A percentile compares a stretch with the other conserved stretches of the same genome.
Conservation (phyloP, 768 basidiomycete genomes). For the Lanmaoa pseudosensibilis region DNA sequence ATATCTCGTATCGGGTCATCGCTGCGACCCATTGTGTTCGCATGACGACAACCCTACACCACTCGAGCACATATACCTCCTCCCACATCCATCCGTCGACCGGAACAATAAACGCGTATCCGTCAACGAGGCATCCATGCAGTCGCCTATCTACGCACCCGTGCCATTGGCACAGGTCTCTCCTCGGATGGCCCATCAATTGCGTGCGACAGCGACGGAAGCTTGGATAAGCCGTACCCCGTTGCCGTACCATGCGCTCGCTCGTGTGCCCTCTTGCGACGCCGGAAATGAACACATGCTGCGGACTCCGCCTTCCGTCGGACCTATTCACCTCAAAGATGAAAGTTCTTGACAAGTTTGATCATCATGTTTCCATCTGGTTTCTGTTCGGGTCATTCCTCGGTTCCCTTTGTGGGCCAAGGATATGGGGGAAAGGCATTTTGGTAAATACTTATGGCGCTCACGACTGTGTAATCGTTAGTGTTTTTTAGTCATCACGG, state of each 20-base stretch:
- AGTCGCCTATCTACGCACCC: conserved; percentile 61
- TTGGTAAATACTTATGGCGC: not conserved
- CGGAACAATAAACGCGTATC: conserved; percentile 5
- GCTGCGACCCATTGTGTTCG: conserved; percentile 2
- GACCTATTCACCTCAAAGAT: conserved; percentile 22
- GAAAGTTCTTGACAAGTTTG: conserved; percentile 7
- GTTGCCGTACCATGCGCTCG: not conserved
- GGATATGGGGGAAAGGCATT: not conserved
- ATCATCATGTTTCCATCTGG: not conserved
- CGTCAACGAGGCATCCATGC: not conserved
- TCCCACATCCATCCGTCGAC: conserved; percentile 37
- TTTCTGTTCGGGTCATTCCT: not conserved
- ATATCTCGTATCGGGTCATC: conserved; percentile 48
- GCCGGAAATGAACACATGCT: conserved; percentile 1
- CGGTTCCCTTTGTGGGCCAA: not conserved
- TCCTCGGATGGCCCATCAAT: conserved; percentile 46
- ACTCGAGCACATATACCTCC: conserved; percentile 63
- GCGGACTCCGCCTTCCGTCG: conserved; percentile 4
- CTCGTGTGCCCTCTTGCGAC: not conserved
- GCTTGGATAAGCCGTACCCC: conserved; percentile 54
- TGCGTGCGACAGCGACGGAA: conserved; percentile 58
- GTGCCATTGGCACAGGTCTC: conserved; percentile 59
- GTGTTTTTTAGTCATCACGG: conserved; percentile 1
- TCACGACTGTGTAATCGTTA: conserved; percentile 3
- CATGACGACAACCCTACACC: conserved; percentile 29